Evolutionary conservation across 257 asterid species (phyloP), one percentile per base, ranked within the genome.

Genomic region (Ligustrum vulgare): DNA sequence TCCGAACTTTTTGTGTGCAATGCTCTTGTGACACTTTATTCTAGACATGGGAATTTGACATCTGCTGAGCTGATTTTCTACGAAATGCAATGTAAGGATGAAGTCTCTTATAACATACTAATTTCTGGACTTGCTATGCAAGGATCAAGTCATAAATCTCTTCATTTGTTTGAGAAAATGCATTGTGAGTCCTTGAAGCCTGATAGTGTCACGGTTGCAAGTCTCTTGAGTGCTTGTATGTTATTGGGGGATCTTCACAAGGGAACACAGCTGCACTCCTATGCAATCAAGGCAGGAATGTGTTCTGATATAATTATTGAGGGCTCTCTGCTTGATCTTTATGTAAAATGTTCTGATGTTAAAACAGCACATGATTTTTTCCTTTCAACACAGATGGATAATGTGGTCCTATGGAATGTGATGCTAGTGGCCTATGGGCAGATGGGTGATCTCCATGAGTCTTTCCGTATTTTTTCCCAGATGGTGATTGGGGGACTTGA

Each of bases 361-460:
- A 75, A 86, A 85, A 76, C 92, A 71, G 94, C 98, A 63, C 88
- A 72, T 85, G 82, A 78, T 12, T 77, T 87, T 82, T 93, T 93
- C 81, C 85, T 79, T 22, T 72, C 88, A 34, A 80, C 96, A 6
- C 75, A 75, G 69, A 89, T 74, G 49, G 82, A 87, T 67, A 93
- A 93, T 69, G 88, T 91, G 69, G 97, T 93, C 69, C 87, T 91
- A 20, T 93, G 97, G 97, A 93, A 93, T 78, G 91, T 91, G 86
- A 89, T 93, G 98, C 89, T 89, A 73, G 96, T 88, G 79, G 96
- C 97, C 33, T 88, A 89, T 87, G 98, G 98, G 54, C 94, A 87
- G 81, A 84, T 78, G 71, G 96, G 96, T 16, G 81, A 89, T 83
- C 88, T 93, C 33, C 75, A 75, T 6, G 87, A 91, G 80, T 93